Percentiles rank a stretch among this genome's conserved stretches.
These are phyloP conservation scores for Euphorbia lathyris DNA, from an alignment of 345 rosid species.

Conservation along the genomic window DNA sequence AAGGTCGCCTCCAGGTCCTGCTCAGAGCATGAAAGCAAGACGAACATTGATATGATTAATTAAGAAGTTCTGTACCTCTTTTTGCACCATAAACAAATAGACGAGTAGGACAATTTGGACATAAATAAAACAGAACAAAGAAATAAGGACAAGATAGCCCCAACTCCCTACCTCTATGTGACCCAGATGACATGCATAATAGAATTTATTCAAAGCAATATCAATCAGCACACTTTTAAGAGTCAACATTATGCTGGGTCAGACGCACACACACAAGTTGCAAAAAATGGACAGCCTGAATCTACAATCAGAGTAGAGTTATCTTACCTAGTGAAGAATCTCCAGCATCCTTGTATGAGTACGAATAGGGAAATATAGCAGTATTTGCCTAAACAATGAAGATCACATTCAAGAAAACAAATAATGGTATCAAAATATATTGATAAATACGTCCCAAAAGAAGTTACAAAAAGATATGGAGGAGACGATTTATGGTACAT, in stretches of 20 bases:
- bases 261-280: background rate
- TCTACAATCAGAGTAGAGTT: background rate
- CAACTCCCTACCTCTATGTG: background rate
- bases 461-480: background rate
- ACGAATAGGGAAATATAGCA: conserved; percentile 73
- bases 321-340: conserved; percentile 78
- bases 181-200: background rate
- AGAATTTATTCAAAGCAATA: background rate
- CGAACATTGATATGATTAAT: background rate
- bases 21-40: background rate
- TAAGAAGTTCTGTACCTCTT: background rate
- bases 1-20: conserved; percentile 82
- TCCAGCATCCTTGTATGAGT: conserved; percentile 29
- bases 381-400: conserved; percentile 52
- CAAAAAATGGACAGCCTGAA: background rate
- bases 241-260: background rate
- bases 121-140: background rate
- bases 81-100: background rate
- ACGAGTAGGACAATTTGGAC: background rate
- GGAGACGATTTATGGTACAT: background rate
- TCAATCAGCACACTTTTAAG: background rate
- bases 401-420: conserved; percentile 6
- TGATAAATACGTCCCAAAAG: background rate
- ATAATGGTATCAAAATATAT: conserved; percentile 6
- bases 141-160: background rate